Evolutionary conservation across 768 basidiomycete genomes (phyloP).

Genomic region (Mycena indigotica): DNA sequence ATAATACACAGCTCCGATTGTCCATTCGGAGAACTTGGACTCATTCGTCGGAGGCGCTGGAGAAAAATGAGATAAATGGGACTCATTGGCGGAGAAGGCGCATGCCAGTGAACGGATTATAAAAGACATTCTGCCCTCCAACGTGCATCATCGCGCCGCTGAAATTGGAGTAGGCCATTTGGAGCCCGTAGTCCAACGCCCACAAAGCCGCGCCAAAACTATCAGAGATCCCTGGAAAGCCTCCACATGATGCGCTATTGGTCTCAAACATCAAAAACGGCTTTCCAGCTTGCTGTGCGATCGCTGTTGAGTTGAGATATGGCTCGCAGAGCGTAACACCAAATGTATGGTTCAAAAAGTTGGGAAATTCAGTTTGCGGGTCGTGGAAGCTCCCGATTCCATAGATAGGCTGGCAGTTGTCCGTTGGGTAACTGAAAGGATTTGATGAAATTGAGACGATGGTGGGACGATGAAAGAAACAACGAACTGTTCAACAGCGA

Average conservation of each 20-base stretch:
- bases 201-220: conserved; percentile 67
- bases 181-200: conserved; percentile 64
- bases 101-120: conserved; percentile 63
- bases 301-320: conserved; percentile 52
- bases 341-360: conserved; percentile 62
- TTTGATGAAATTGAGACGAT: no score
- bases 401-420: conserved; percentile 58
- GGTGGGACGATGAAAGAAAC: background rate
- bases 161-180: conserved; percentile 62
- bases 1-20: conserved; percentile 74
- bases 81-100: conserved; percentile 24
- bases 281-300: conserved; percentile 45
- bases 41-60: conserved; percentile 55
- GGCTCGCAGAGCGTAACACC: conserved; percentile 49
- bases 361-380: conserved; percentile 51
- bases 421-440: conserved; percentile 46
- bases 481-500: conserved; percentile 46
- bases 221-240: conserved; percentile 64
- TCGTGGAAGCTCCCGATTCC: conserved; percentile 40
- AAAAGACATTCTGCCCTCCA: conserved; percentile 68
- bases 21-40: conserved; percentile 64
- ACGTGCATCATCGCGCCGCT: conserved; percentile 58
- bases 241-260: conserved; percentile 70
- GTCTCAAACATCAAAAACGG: conserved; percentile 73
- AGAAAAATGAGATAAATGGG: background rate